Evolutionary conservation across 768 basidiomycete species (phyloP).

Genomic region (Russula vinacea): DNA sequence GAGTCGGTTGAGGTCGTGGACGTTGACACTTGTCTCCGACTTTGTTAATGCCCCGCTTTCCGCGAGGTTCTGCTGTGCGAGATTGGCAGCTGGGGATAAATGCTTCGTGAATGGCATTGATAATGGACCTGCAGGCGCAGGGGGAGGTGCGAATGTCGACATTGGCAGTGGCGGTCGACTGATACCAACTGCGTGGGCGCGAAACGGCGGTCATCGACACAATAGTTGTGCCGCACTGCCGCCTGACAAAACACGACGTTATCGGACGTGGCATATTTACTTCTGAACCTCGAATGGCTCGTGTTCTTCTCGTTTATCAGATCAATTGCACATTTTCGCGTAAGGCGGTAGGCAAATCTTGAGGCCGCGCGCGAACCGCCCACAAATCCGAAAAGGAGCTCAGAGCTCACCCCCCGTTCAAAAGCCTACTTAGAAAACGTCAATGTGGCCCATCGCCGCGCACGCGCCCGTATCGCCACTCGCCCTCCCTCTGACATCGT

Average conservation of each 20-base stretch:
- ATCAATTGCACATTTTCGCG: neutral
- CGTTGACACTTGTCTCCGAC: conserved; percentile 24
- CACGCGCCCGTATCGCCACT: conserved; percentile 61
- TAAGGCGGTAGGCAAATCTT: neutral
- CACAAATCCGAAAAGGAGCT: neutral
- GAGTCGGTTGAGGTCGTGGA: conserved; percentile 26
- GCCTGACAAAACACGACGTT: neutral
- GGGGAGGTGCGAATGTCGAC: conserved; percentile 27
- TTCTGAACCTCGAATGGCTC: neutral
- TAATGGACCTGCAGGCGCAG: conserved; percentile 15
- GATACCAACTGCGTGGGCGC: neutral
- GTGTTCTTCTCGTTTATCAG: conserved; percentile 10
- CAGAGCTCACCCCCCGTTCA: conserved; percentile 49
- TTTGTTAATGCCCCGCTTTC: conserved; percentile 19
- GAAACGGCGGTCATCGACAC: neutral
- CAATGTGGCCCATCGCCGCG: conserved; percentile 65
- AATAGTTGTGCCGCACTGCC: neutral
- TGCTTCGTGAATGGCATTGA: conserved; percentile 22
- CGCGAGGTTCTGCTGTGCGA: conserved; percentile 25
- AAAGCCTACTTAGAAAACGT: conserved; percentile 78
- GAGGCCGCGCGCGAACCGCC: neutral
- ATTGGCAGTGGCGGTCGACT: conserved; percentile 17
- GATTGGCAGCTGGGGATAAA: conserved; percentile 28
- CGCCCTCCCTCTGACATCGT: conserved; percentile 54
- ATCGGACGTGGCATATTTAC: neutral